Evolutionary conservation across 139 green algal genomes (phyloP).

Genomic region (Limnomonas spitsbergensis): DNA sequence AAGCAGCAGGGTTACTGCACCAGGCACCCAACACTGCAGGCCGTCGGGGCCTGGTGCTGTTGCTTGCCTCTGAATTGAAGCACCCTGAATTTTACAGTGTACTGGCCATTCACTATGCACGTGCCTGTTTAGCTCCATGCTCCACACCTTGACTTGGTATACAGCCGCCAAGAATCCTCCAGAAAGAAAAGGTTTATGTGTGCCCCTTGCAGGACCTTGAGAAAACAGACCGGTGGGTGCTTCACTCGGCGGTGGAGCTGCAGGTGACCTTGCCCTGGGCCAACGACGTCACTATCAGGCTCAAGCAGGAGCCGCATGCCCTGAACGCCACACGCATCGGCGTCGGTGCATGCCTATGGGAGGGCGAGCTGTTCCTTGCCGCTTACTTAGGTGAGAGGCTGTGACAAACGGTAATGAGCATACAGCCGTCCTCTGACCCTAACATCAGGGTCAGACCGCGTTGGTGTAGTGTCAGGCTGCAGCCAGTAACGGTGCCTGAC

Average conservation of each 20-base stretch:
- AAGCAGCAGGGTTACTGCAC: too few relatives aligned
- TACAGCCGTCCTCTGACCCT: too few relatives aligned
- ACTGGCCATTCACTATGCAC: too few relatives aligned
- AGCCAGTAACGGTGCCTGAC: background rate
- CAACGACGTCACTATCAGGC: background rate
- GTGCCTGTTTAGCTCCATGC: too few relatives aligned
- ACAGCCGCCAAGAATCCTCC: too few relatives aligned
- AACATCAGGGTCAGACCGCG: too few relatives aligned
- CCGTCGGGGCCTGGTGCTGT: too few relatives aligned
- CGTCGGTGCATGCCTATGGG: constrained; percentile 57
- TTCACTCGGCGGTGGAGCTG: constrained; percentile 28
- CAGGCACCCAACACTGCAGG: too few relatives aligned
- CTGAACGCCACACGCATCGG: constrained; percentile 53
- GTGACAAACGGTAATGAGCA: background rate
- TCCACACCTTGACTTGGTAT: too few relatives aligned
- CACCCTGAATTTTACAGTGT: too few relatives aligned
- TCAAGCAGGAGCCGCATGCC: constrained; percentile 40
- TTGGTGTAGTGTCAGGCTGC: background rate
- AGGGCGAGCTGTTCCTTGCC: constrained; percentile 57
- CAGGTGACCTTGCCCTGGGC: constrained; percentile 10
- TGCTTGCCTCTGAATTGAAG: too few relatives aligned
- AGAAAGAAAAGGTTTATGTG: too few relatives aligned
- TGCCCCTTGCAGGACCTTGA: constrained; percentile 21
- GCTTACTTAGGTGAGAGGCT: constrained; percentile 45
- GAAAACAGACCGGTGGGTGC: constrained; percentile 32